These are phyloP conservation scores for Pyronema omphalodes DNA, from an alignment of 495 filamentous ascomycete species.

Conservation along the genomic window DNA sequence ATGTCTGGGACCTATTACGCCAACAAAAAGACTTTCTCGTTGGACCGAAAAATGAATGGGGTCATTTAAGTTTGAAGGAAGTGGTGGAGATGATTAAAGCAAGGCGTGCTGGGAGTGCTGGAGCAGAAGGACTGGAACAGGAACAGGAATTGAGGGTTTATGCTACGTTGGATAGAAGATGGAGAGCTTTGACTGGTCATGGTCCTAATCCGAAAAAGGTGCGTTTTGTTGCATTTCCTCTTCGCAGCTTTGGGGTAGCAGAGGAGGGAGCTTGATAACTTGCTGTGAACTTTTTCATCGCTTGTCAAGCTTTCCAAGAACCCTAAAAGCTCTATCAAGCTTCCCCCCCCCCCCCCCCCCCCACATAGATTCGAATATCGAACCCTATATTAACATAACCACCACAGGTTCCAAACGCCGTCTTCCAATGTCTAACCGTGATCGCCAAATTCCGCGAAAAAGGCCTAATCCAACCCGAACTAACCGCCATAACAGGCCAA, in stretches of 20 bases:
- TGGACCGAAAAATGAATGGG: conserved; percentile 18
- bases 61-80: conserved; percentile 17
- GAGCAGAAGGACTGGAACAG: conserved; percentile 8
- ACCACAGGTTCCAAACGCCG: conserved; percentile 20
- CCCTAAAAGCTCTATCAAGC: no score
- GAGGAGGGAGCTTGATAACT: conserved; percentile 35
- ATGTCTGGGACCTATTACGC: conserved; percentile 21
- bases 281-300: no score
- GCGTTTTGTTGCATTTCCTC: no score
- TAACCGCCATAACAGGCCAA: conserved; percentile 59
- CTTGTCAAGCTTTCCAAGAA: no score
- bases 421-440: conserved; percentile 55
- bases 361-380: background rate
- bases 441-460: conserved; percentile 52
- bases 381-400: conserved; percentile 4
- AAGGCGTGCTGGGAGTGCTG: background rate
- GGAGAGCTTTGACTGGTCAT: conserved; percentile 68
- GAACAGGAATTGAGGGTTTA: conserved; percentile 29
- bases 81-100: conserved; percentile 19
- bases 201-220: conserved; percentile 52
- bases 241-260: no score
- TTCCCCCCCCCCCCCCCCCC: no score
- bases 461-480: conserved; percentile 62
- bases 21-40: conserved; percentile 19
- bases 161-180: conserved; percentile 45